phyloP scores from a whole-genome alignment of 1,284 basidiomycete species.

The Omphalotus olearius region DNA sequence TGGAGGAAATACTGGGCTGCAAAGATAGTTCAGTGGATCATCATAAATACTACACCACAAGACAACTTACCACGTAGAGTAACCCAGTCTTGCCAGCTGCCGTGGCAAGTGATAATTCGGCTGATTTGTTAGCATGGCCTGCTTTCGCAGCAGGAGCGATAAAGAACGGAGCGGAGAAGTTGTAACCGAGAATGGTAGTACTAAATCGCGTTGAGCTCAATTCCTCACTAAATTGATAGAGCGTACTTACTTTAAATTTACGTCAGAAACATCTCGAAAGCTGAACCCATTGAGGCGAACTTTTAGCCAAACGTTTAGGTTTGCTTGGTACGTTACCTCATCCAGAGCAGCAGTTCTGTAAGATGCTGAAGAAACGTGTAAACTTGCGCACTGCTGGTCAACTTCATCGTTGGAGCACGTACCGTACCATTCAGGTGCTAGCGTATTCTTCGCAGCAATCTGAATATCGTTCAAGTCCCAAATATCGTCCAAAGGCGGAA shows the following conservation, averaged over 20 bases:
- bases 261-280: conserved; percentile 23
- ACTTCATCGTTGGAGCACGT: neutral
- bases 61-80: conserved; percentile 21
- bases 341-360: conserved; percentile 19
- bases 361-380: neutral
- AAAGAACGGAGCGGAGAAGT: conserved; percentile 25
- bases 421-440: conserved; percentile 20
- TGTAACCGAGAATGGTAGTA: conserved; percentile 25
- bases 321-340: conserved; percentile 24
- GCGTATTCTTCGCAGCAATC: conserved; percentile 25
- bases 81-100: conserved; percentile 23
- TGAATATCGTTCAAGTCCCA: conserved; percentile 25
- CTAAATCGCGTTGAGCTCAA: conserved; percentile 10
- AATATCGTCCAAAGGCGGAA: conserved; percentile 22
- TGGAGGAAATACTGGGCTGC: conserved; percentile 25
- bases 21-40: neutral
- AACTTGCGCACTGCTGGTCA: neutral
- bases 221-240: neutral
- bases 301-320: conserved; percentile 23
- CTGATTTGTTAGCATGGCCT: conserved; percentile 21
- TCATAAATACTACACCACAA: neutral
- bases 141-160: conserved; percentile 25
- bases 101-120: conserved; percentile 21
- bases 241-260: conserved; percentile 20
- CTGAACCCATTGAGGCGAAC: conserved; percentile 21